phyloP scores from a whole-genome alignment of 352 stramenopile genomes.

The Phytophthora pini region DNA sequence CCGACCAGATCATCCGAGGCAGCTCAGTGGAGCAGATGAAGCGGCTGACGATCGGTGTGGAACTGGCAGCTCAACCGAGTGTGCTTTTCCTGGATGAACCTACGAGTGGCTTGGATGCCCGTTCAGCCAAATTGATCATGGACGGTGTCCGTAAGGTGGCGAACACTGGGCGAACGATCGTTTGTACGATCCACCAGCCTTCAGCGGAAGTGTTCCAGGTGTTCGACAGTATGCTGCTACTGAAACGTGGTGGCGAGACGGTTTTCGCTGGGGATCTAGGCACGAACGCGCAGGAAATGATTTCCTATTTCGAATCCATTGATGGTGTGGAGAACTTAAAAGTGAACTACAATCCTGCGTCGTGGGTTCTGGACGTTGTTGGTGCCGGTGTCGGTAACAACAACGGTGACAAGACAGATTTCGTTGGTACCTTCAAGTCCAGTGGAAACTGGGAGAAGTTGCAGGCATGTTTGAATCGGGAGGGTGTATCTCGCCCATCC shows the following conservation, averaged over 20 bases:
- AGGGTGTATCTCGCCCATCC: constrained; percentile 8
- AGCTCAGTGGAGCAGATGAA: constrained; percentile 34
- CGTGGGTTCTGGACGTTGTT: constrained; percentile 26
- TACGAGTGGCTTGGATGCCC: constrained; percentile 22
- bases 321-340: constrained; percentile 14
- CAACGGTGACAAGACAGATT: constrained; percentile 7
- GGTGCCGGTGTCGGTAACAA: constrained; percentile 19
- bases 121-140: constrained; percentile 27
- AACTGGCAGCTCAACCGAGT: constrained; percentile 17
- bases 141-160: constrained; percentile 25
- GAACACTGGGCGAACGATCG: constrained; percentile 10
- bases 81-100: constrained; percentile 27
- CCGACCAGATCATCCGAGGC: constrained; percentile 27
- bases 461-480: constrained; percentile 2
- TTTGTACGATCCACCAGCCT: constrained; percentile 21
- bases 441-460: constrained; percentile 5
- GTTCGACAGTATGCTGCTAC: constrained; percentile 18
- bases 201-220: constrained; percentile 23
- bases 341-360: constrained; percentile 9
- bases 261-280: constrained; percentile 19
- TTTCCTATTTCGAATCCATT: constrained; percentile 17
- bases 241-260: constrained; percentile 22
- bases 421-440: constrained; percentile 10
- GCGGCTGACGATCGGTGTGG: constrained; percentile 20
- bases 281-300: constrained; percentile 19